phyloP scores from a whole-genome alignment of 192 early-diverging fungal genomes.

The Coemansia sp. region DNA sequence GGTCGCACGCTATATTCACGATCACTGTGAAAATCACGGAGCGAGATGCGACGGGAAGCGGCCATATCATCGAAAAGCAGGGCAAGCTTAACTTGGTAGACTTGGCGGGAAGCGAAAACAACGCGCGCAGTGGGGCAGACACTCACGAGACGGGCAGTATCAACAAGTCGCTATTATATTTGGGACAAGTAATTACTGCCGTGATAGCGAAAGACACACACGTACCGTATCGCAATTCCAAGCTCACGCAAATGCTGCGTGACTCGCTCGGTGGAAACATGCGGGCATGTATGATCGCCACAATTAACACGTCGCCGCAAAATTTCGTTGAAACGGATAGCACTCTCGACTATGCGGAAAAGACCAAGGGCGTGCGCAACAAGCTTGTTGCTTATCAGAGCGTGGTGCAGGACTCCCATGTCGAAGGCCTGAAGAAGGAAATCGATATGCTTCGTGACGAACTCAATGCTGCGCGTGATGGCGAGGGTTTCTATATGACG shows the following conservation, averaged over 20 bases:
- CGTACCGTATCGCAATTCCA: conserved; percentile 83
- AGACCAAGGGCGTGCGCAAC: conserved; percentile 80
- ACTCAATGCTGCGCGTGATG: conserved; percentile 78
- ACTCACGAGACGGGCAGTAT: conserved; percentile 91
- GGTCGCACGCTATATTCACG: conserved; percentile 93
- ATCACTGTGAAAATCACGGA: conserved; percentile 91
- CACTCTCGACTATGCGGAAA: conserved; percentile 78
- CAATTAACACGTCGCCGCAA: conserved; percentile 76
- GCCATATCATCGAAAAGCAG: conserved; percentile 87
- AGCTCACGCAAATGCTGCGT: conserved; percentile 86
- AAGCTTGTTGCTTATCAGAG: conserved; percentile 75
- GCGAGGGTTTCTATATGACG: conserved; percentile 81
- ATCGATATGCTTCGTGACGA: conserved; percentile 83
- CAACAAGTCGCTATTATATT: conserved; percentile 77
- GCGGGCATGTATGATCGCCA: conserved; percentile 96
- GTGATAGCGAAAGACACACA: conserved; percentile 63
- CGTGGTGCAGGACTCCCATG: conserved; percentile 81
- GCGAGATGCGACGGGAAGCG: conserved; percentile 60
- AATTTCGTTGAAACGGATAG: conserved; percentile 72
- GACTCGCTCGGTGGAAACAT: conserved; percentile 91
- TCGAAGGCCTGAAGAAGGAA: conserved; percentile 31
- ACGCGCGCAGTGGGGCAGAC: conserved; percentile 88
- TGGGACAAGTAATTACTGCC: conserved; percentile 73
- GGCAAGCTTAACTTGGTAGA: conserved; percentile 98
- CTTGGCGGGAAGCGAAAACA: conserved; percentile 93